Evolutionary conservation across 2,329 filamentous ascomycete genomes (phyloP), one percentile per base, ranked within the genome.

Genomic region (Celoporthe dispersa): DNA sequence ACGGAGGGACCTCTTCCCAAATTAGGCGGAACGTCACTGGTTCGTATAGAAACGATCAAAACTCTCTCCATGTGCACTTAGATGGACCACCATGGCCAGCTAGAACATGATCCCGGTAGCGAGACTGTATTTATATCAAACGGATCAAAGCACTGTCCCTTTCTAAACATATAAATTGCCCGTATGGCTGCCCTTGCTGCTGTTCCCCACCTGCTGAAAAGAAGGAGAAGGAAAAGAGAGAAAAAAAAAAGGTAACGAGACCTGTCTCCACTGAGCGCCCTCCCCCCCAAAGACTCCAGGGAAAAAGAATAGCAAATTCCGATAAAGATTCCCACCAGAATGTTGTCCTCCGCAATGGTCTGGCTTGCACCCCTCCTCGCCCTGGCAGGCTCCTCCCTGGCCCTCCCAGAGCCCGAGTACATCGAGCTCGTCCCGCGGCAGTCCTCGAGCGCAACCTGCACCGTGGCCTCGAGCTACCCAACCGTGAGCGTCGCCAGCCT

Each of bases 401-500:
- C 78, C 53, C 73, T 78, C 44, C 79, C 80, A 12, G 77, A 77
- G 66, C 73, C 72, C 65, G 41, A 62, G 3, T 12, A 57, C 31
- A 16, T 41, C 53, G 78, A 80, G 63, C 77, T 83, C 72, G 80
- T 81, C 72, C 73, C 75, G 72, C 78, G 80, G 63, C 80, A 81
- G 71, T 61, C 68, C 25, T 73, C 72, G 37, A 76, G 77, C 67
- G 74, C 73, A 31, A 76, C 77, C 67, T 84, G 82, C 76, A 74
- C 78, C n/a, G 71, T 78, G 41, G 64, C 75, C 62, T 73, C 74
- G 72, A 79, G 70, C 71, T 80, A 80, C 72, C 76, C 82, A 12
- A 74, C 80, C 31, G 78, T 81, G 69, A 77, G 76, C 76, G 73
- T 74, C 37, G 76, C 77, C 71, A 80, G 81, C 77, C 79, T 84